Evolutionary conservation across 2,329 filamentous ascomycete genomes (phyloP).

Genomic region (Neoascochyta sp.): DNA sequence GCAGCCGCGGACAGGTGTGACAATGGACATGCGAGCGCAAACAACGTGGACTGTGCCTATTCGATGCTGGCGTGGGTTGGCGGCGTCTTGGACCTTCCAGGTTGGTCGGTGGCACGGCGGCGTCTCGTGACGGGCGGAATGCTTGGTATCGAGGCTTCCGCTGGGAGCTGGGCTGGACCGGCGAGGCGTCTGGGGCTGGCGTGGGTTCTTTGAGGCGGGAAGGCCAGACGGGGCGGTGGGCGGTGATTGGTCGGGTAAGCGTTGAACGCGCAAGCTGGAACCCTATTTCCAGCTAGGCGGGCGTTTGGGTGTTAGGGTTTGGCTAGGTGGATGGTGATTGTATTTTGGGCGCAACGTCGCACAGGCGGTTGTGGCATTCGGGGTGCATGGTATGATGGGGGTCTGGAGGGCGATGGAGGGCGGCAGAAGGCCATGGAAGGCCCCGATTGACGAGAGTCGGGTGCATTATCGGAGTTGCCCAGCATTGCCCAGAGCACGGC

Average conservation of each 20-base stretch:
- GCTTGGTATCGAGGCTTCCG: conserved; percentile 23
- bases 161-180: conserved; percentile 3
- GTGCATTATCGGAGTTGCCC: conserved; percentile 14
- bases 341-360: not conserved
- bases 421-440: conserved; percentile 3
- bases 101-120: conserved; percentile 4
- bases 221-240: conserved; percentile 1
- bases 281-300: conserved; percentile 6
- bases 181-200: conserved; percentile 1
- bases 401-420: not conserved
- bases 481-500: conserved; percentile 17
- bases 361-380: not conserved
- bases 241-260: no score
- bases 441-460: conserved; percentile 17
- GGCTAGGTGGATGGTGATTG: not conserved
- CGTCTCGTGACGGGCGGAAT: conserved; percentile 14
- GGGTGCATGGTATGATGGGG: not conserved
- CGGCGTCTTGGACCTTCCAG: conserved; percentile 5
- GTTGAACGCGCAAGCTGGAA: no score
- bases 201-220: conserved; percentile 2
- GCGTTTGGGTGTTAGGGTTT: no score
- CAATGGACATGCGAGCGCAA: no score
- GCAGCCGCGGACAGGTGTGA: no score
- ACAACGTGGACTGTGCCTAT: no score
- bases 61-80: conserved; percentile 16